These are phyloP conservation scores for Vicia villosa DNA, from an alignment of 306 rosid species.

Conservation along the genomic window DNA sequence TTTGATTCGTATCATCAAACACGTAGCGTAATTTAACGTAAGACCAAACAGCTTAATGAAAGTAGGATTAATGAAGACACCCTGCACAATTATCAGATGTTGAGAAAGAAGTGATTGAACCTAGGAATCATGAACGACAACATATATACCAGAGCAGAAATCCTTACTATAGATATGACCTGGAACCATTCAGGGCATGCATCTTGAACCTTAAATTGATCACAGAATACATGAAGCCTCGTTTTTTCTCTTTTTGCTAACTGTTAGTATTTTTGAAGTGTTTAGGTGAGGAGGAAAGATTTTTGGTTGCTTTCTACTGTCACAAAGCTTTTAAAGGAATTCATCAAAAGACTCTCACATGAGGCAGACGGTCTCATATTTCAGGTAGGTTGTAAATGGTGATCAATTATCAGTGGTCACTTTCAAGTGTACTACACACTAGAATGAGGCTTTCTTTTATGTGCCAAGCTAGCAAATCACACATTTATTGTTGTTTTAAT, in stretches of 20 bases:
- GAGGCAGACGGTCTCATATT: slow-evolving; percentile 98
- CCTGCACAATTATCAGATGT: no score
- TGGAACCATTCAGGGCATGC: slow-evolving; percentile 96
- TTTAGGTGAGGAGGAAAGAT: slow-evolving; percentile 98
- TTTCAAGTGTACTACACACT: slow-evolving; percentile 15
- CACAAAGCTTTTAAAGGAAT: slow-evolving; percentile 83
- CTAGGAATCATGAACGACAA: slow-evolving; percentile 83
- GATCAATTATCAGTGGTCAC: slow-evolving; percentile 24
- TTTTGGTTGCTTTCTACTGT: slow-evolving; percentile 98
- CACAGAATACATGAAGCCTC: slow-evolving; percentile 23
- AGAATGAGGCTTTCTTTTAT: slow-evolving; percentile 20
- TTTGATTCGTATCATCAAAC: no score
- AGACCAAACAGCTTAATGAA: no score
- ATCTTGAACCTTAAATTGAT: slow-evolving; percentile 35
- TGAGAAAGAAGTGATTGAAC: slow-evolving; percentile 99
- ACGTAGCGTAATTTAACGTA: no score
- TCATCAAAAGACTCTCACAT: slow-evolving; percentile 91
- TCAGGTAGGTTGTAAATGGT: slow-evolving; percentile 65
- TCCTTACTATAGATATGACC: slow-evolving; percentile 90
- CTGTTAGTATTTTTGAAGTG: slow-evolving; percentile 40
- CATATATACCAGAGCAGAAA: slow-evolving; percentile 65
- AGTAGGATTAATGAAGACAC: no score
- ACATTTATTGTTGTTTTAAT: not conserved
- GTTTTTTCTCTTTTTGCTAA: slow-evolving; percentile 27
- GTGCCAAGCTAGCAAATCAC: slow-evolving; percentile 22